Evolutionary conservation across 495 filamentous ascomycete species (phyloP).

Genomic region (Aspergillus asperescens): DNA sequence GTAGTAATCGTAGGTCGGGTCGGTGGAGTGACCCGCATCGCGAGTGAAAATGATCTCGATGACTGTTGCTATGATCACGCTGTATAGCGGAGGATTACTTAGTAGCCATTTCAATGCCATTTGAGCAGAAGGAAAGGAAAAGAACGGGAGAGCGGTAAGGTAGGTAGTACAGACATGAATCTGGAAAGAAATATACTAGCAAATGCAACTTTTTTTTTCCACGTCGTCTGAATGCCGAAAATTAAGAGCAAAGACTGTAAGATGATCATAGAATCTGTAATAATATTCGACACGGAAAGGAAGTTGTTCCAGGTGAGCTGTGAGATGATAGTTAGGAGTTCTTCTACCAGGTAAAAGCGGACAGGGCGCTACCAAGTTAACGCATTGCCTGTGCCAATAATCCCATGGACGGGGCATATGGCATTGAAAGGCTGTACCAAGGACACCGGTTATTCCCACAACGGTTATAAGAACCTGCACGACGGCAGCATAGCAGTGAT

Average conservation of each 20-base stretch:
- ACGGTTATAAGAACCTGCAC: constrained; percentile 11
- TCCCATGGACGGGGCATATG: constrained; percentile 22
- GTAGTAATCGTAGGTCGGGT: constrained; percentile 19
- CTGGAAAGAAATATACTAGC: constrained; percentile 24
- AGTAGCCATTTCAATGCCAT: no score
- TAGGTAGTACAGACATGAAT: constrained; percentile 16
- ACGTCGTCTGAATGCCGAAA: constrained; percentile 19
- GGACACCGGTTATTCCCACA: constrained; percentile 20
- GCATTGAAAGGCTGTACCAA: constrained; percentile 27
- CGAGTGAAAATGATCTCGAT: constrained; percentile 15
- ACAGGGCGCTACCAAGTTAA: constrained; percentile 19
- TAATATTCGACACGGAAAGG: constrained; percentile 19
- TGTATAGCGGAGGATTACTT: no score
- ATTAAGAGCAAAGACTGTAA: constrained; percentile 22
- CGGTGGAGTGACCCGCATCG: constrained; percentile 6
- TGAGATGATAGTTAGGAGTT: not conserved
- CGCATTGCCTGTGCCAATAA: constrained; percentile 21
- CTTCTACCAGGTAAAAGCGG: not conserved
- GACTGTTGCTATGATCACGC: constrained; percentile 19
- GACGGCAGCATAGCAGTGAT: constrained; percentile 16
- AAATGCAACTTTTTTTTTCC: constrained; percentile 20
- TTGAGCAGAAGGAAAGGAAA: not conserved
- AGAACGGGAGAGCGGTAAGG: no score
- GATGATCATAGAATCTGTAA: constrained; percentile 25
- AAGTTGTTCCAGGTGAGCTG: constrained; percentile 26